phyloP scores from a whole-genome alignment of 345 rosid genomes.

The Eucalyptus curtisii region DNA sequence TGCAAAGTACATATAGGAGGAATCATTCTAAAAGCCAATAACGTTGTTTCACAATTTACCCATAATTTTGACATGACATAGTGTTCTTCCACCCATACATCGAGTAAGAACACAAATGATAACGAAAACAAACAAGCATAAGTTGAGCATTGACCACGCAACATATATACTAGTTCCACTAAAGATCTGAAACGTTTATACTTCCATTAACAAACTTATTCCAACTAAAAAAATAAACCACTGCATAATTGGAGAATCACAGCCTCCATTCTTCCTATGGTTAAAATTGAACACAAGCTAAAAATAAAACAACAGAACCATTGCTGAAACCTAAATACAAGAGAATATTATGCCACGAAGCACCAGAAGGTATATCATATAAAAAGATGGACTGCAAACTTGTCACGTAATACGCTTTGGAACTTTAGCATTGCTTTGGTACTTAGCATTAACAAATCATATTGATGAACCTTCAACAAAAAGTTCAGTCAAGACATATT shows the following conservation, averaged over 20 bases:
- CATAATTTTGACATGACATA: not conserved
- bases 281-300: not conserved
- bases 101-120: not conserved
- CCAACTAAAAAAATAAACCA: not conserved
- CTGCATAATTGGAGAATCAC: not conserved
- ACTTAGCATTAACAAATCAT: not conserved
- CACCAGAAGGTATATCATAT: not conserved
- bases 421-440: not conserved
- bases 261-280: not conserved
- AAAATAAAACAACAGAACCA: not conserved
- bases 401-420: not conserved
- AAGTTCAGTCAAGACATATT: not conserved
- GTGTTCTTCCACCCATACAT: not conserved
- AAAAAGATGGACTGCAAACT: not conserved
- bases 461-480: not conserved
- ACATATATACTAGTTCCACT: not conserved
- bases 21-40: not conserved
- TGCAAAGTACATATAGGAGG: constrained; percentile 5
- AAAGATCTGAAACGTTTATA: not conserved
- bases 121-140: not conserved
- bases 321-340: not conserved
- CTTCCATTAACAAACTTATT: not conserved
- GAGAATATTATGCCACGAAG: not conserved
- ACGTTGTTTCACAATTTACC: not conserved
- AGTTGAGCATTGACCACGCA: not conserved